Evolutionary conservation across 2,329 filamentous ascomycete genomes (phyloP), one percentile per base, ranked within the genome.

Genomic region (Diaporthe humulicola): DNA sequence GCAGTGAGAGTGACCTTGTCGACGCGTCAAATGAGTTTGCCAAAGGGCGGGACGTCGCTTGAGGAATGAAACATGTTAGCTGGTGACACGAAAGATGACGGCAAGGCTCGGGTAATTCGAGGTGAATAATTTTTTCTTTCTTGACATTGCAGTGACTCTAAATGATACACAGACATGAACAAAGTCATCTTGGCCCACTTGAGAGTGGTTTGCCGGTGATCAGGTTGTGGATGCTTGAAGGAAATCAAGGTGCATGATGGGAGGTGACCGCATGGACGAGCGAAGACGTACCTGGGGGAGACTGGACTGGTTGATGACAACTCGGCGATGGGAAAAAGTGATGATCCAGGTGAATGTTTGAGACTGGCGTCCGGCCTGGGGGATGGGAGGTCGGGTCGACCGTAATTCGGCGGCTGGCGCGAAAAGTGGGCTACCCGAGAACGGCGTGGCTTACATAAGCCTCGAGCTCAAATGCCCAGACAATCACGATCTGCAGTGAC

Each of bases 261-360:
- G n/a, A 40, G 61, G 45, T 66, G 54, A 57, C n/a, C 64, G 64
- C 61, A 50, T 52, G 40, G 36, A 66, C 66, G 33, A 38, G 28
- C 64, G n/a, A 45, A 71, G 52, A 74, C 74, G 61, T 74, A 76
- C 74, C 74, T 74, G 58, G 66, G 40, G 52, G 52, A 60, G 70
- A 64, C 54, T 61, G 45, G 70, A 64, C 54, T 61, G 45, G 64
- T 74, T 76, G 74, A 69, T 69, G 64, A 69, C 48, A 69, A 54
- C 48, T 69, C 64, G 64, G 64, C 64, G 64, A 69, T 69, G 64
- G 64, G 64, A 73, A 76, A 74, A 57, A 74, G 57, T 76, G 74
- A 76, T 76, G 74, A 74, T 76, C 73, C 74, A 69, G 64, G 64
- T 69, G 48, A 54, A 69, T 25, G 64, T 69, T 69, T 69, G 64